Evolutionary conservation across 2,329 filamentous ascomycete species (phyloP), one percentile per base, ranked within the genome.

Genomic region (Nemania bipapillata): DNA sequence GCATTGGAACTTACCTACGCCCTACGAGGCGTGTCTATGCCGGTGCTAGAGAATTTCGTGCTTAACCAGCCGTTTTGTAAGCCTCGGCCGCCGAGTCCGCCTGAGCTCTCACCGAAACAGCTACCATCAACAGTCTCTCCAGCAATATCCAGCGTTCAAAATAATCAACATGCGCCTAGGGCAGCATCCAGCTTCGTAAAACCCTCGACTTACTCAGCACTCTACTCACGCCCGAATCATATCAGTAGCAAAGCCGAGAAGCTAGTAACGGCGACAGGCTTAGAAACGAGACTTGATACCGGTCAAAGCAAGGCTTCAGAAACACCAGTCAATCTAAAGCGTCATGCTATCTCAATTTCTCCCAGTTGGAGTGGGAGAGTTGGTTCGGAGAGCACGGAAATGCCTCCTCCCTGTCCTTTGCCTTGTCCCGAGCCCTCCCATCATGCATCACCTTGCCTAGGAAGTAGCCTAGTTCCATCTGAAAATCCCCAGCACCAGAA

Each of bases 71-170:
- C 77, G 9, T 62, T 68, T 37, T 68, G 74, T 11, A 72, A 72
- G 11, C 56, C 71, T 45, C 73, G 77, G 54, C 71, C 73, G 6
- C 66, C 69, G 4, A 74, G 73, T 58, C 77, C 80, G 8, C 78
- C 79, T 4, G 76, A 78, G 8, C 73, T 82, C 6, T 82, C 80
- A 5, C 80, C 80, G 5, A 81, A 77, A 57, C 76, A 79, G 45
- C 67, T 79, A 11, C 77, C 78, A 20, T 72, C 72, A 17, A 65
- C 70, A 7, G 57, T 76, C 17, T 35, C 69, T 32, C 58, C 72
- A 24, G 50, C 66, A 32, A 65, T 65, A 45, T 37, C 67, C 32
- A 59, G 45, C 42, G 49, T 50, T 3, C 63, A 47, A 20, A 2
- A 12, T 50, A 49, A 35, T 15, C 54, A 63, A 15, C 52, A 52